Evolutionary conservation across 805 yeast genomes (phyloP), one percentile per base, ranked within the genome.

Genomic region (Sugiyamaella mastotermitis): DNA sequence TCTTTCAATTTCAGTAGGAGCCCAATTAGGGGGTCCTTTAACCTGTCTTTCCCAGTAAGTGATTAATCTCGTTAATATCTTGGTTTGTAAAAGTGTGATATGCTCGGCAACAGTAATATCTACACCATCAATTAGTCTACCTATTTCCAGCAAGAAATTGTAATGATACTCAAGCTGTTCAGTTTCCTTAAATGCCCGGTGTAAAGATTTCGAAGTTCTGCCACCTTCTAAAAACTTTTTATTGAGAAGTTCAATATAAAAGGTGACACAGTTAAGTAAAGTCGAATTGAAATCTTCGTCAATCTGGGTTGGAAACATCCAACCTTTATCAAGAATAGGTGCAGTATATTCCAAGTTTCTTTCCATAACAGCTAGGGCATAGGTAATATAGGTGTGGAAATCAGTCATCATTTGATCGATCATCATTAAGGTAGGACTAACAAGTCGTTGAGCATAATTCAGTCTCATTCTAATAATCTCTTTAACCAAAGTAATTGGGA

Each of bases 341-440:
- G 59, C 56, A 1, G 64, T 51, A 61, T 71, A 80, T 33, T 74
- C 79, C 19, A 69, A 61, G 33, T 81, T 72, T 0, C 85, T 76
- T 41, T 74, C 75, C 55, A 86, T 80, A 35, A 87, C 74, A 47
- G 77, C 82, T 13, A 85, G 68, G 0, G 95, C 88, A 23, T 87
- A 65, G 33, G 74, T 71, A 40, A 90, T 74, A 55, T 85, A 86
- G 2, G 79, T 71, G 48, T 79, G 79, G 56, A 90, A 82, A 56
- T 86, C 95, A 32, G 77, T 87, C 44, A 90, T 74, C 72, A 86
- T 81, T 61, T 90, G 96, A 59, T 92, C 98, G 49, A 92, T 84
- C 80, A 86, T 84, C 87, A 86, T 83, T 78, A 88, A 76, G 0
- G 97, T 87, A 1, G 96, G 95, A 51, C 81, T 83, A 37, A 72